Conservation (phyloP, 129 eudicot genomes). For the Erigeron canadensis region DNA sequence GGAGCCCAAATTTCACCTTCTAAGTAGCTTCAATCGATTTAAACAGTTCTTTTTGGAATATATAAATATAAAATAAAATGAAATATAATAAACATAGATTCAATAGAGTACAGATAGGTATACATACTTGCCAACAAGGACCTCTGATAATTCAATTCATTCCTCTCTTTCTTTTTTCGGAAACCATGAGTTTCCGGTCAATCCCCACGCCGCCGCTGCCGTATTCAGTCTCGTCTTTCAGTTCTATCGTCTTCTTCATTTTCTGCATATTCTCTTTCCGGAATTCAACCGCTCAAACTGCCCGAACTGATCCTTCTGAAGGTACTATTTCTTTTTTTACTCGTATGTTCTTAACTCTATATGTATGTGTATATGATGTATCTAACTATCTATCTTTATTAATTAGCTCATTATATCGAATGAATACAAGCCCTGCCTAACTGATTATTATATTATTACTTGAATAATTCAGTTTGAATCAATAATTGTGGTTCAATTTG, state of each 20-base stretch:
- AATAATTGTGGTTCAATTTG: not conserved
- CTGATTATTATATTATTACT: conserved; percentile 6
- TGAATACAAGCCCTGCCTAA: too few relatives aligned
- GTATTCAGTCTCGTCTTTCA: conserved; percentile 8
- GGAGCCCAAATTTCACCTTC: too few relatives aligned
- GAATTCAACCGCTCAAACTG: conserved; percentile 26
- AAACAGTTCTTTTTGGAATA: too few relatives aligned
- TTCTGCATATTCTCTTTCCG: conserved; percentile 21
- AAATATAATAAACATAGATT: too few relatives aligned
- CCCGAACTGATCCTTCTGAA: conserved; percentile 43
- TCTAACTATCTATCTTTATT: too few relatives aligned
- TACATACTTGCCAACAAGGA: too few relatives aligned
- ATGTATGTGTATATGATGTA: conserved; percentile 4
- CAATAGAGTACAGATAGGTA: too few relatives aligned
- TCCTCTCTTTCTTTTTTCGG: not conserved
- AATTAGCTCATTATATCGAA: not conserved
- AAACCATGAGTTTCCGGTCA: conserved; percentile 24
- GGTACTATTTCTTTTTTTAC: conserved; percentile 27
- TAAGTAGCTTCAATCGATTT: too few relatives aligned
- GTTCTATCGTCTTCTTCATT: conserved; percentile 18
- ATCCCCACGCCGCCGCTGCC: conserved; percentile 10
- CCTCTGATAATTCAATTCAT: too few relatives aligned
- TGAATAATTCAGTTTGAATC: not conserved
- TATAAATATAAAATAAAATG: too few relatives aligned
- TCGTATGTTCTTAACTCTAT: not conserved